These are phyloP conservation scores for Xylaria nigripes DNA, from an alignment of 495 filamentous ascomycete genomes.

Conservation along the genomic window DNA sequence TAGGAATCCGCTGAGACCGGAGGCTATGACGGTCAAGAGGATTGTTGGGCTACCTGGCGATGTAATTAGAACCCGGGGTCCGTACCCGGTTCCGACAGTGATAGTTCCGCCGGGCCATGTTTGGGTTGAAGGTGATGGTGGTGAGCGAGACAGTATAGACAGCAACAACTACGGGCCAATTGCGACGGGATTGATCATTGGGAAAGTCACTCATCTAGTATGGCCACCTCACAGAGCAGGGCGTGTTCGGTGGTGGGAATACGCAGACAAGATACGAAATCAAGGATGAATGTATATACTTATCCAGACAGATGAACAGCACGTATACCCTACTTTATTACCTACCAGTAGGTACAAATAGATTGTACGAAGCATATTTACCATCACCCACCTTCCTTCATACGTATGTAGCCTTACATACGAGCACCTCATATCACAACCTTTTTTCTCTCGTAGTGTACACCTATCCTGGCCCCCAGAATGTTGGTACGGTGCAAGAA, in stretches of 20 bases:
- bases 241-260: conserved; percentile 45
- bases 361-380: too few relatives aligned
- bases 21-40: conserved; percentile 57
- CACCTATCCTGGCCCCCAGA: too few relatives aligned
- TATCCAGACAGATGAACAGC: background rate
- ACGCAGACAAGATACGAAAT: conserved; percentile 18
- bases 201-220: conserved; percentile 54
- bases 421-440: too few relatives aligned
- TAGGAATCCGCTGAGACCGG: conserved; percentile 57
- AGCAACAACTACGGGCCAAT: conserved; percentile 71
- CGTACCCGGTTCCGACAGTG: conserved; percentile 49
- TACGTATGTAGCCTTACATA: too few relatives aligned
- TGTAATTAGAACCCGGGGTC: conserved; percentile 50
- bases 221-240: conserved; percentile 49
- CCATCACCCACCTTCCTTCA: too few relatives aligned
- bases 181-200: conserved; percentile 52
- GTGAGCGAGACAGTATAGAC: conserved; percentile 52
- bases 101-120: conserved; percentile 63
- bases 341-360: too few relatives aligned
- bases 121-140: conserved; percentile 70
- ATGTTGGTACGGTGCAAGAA: too few relatives aligned
- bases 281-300: conserved; percentile 4
- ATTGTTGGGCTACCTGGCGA: conserved; percentile 65
- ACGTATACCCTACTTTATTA: too few relatives aligned
- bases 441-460: too few relatives aligned